phyloP scores from a whole-genome alignment of 768 basidiomycete genomes.

The Nidula microcarpa region DNA sequence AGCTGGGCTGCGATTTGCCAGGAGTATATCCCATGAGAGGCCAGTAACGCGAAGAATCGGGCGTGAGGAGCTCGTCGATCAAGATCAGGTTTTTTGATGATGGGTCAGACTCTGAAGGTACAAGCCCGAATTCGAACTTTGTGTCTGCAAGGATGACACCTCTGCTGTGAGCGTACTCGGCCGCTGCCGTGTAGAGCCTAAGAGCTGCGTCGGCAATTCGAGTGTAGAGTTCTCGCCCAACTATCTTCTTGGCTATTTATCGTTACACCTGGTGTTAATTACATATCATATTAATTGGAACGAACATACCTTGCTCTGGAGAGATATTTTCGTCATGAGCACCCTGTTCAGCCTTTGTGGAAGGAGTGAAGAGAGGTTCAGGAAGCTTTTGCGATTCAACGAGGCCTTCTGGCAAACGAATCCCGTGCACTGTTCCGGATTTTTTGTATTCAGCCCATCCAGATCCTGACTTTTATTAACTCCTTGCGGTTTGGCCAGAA shows the following conservation, averaged over 20 bases:
- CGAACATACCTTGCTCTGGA: constrained; percentile 61
- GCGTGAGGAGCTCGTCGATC: constrained; percentile 95
- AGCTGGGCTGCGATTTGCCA: constrained; percentile 81
- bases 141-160: constrained; percentile 97
- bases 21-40: constrained; percentile 68
- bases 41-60: constrained; percentile 98
- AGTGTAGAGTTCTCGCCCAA: constrained; percentile 63
- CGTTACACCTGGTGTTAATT: not conserved
- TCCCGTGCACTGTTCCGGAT: constrained; percentile 84
- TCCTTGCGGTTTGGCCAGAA: not conserved
- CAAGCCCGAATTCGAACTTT: constrained; percentile 96
- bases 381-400: constrained; percentile 84
- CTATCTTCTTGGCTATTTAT: constrained; percentile 52
- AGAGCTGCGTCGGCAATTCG: constrained; percentile 60
- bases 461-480: constrained; percentile 57
- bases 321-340: constrained; percentile 96
- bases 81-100: constrained; percentile 61
- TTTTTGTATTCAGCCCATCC: constrained; percentile 95
- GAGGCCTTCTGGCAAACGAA: constrained; percentile 68
- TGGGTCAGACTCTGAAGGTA: constrained; percentile 30
- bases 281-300: no score
- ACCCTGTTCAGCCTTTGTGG: constrained; percentile 94
- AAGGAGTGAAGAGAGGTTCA: constrained; percentile 89
- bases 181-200: constrained; percentile 69
- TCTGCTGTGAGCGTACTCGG: constrained; percentile 63